Percentiles rank a stretch among this genome's conserved stretches.
These are phyloP conservation scores for Blastobotrys raffinosifermentans DNA, from an alignment of 1,139 yeast species.

Conservation along the genomic window DNA sequence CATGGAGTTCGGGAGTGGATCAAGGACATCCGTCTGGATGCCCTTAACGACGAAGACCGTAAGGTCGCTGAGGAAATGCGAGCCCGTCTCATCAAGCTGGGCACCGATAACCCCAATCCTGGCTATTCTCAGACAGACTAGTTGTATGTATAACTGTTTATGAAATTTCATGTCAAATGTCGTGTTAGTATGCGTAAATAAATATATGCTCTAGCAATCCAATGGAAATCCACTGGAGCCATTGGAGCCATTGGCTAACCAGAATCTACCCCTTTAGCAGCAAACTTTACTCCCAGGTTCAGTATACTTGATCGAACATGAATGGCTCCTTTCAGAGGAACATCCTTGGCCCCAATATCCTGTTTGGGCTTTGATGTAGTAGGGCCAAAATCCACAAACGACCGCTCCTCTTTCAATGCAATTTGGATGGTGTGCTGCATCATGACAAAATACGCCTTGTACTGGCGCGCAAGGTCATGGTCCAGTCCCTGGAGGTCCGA, in stretches of 20 bases:
- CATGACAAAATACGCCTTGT: constrained; percentile 45
- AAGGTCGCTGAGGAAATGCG: constrained; percentile 11
- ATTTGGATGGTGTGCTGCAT: constrained; percentile 43
- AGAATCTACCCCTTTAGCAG: constrained; percentile 9
- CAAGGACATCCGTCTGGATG: constrained; percentile 9
- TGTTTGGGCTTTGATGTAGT: constrained; percentile 38
- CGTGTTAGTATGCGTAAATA: too few relatives aligned
- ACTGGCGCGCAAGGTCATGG: constrained; percentile 37
- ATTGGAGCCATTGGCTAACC: neutral
- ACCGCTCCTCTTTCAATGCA: constrained; percentile 37
- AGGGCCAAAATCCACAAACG: constrained; percentile 42
- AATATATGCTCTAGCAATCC: neutral
- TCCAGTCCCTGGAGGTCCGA: constrained; percentile 43
- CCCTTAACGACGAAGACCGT: constrained; percentile 7
- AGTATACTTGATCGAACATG: constrained; percentile 10
- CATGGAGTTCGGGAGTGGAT: constrained; percentile 51
- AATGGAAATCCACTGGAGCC: too few relatives aligned
- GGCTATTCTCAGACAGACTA: constrained; percentile 10
- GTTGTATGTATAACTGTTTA: too few relatives aligned
- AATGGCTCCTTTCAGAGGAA: constrained; percentile 38
- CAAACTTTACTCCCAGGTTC: constrained; percentile 6
- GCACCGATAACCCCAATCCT: constrained; percentile 10
- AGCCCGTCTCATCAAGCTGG: constrained; percentile 11
- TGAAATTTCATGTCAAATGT: too few relatives aligned
- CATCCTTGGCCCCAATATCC: constrained; percentile 39